These are phyloP conservation scores for Musa troglodytarum DNA, from an alignment of 176 grass and related monocot species.

Conservation along the genomic window DNA sequence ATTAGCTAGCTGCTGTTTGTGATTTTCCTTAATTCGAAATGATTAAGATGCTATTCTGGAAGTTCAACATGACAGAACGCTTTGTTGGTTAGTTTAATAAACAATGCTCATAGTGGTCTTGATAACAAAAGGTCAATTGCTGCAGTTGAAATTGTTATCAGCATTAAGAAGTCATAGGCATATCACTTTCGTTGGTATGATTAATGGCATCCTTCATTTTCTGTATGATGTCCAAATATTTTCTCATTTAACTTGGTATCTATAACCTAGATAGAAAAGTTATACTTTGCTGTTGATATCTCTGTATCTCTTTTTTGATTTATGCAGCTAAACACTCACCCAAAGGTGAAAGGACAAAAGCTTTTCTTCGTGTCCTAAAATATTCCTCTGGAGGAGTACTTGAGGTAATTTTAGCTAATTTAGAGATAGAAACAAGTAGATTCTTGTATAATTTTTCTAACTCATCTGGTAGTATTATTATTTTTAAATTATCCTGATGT, in stretches of 20 bases:
- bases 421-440: neutral
- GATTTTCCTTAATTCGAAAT: no score
- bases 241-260: neutral
- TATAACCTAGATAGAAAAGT: neutral
- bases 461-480: neutral
- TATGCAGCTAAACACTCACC: slow-evolving; percentile 66
- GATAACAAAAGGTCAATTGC: no score
- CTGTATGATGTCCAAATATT: neutral
- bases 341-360: slow-evolving; percentile 58
- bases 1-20: no score
- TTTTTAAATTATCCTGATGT: neutral
- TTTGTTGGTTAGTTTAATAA: no score
- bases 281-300: neutral
- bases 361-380: slow-evolving; percentile 83
- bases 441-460: neutral
- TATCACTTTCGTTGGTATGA: neutral
- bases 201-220: neutral
- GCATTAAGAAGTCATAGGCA: no score
- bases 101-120: no score
- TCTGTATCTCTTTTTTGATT: slow-evolving; percentile 28
- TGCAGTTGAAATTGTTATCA: no score
- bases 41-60: no score
- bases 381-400: slow-evolving; percentile 97
- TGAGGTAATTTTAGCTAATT: slow-evolving; percentile 55
- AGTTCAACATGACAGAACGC: no score